Evolutionary conservation across 352 stramenopile genomes (phyloP).

Genomic region (Paralagenidium karlingii): DNA sequence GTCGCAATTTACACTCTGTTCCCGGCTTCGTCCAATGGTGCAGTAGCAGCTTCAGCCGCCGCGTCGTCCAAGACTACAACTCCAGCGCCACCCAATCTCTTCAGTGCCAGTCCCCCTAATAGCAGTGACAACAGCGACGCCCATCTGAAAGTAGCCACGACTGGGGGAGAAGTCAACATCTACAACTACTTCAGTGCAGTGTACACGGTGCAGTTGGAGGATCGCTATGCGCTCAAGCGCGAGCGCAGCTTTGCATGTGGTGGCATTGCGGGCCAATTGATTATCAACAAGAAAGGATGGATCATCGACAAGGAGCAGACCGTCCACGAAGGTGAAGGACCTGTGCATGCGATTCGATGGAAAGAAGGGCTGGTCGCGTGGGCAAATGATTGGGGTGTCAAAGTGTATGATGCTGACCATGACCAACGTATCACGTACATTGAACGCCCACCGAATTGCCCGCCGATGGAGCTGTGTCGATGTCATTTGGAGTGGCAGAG

Average conservation of each 20-base stretch:
- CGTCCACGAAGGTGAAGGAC: slow-evolving; percentile 69
- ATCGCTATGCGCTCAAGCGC: slow-evolving; percentile 63
- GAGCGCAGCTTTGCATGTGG: slow-evolving; percentile 75
- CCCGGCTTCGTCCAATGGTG: slow-evolving; percentile 9
- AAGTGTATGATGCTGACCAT: slow-evolving; percentile 65
- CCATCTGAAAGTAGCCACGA: slow-evolving; percentile 41
- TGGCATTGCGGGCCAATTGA: slow-evolving; percentile 63
- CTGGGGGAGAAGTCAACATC: slow-evolving; percentile 76
- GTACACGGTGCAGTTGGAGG: slow-evolving; percentile 69
- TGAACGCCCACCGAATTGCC: slow-evolving; percentile 62
- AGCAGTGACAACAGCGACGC: slow-evolving; percentile 8
- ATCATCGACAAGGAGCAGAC: slow-evolving; percentile 82
- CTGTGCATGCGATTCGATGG: slow-evolving; percentile 73
- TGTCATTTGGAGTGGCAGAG: slow-evolving; percentile 72
- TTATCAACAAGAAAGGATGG: slow-evolving; percentile 80
- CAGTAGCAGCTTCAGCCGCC: background rate
- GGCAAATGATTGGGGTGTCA: slow-evolving; percentile 81
- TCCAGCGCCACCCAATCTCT: no score
- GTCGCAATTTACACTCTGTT: slow-evolving; percentile 72
- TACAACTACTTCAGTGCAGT: slow-evolving; percentile 83
- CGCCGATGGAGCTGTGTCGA: slow-evolving; percentile 69
- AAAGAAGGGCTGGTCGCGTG: slow-evolving; percentile 63
- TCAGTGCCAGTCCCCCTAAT: slow-evolving; percentile 7
- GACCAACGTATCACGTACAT: slow-evolving; percentile 76
- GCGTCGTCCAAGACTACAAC: no score